phyloP scores from a whole-genome alignment of 352 stramenopile genomes.

The Pythium myriotylum region DNA sequence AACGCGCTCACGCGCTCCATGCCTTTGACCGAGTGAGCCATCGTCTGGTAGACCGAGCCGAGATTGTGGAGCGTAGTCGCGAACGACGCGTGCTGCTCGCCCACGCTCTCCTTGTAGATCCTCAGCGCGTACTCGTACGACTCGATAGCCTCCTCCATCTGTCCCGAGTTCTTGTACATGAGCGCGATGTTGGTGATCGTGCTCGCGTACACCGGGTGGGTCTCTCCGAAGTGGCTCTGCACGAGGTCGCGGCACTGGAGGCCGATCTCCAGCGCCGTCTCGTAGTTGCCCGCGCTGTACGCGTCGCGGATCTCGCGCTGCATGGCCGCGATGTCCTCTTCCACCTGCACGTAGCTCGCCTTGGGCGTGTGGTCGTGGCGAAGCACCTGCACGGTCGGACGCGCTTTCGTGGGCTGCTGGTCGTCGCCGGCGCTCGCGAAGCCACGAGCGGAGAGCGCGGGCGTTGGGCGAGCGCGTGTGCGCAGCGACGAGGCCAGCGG shows the following conservation, averaged over 20 bases:
- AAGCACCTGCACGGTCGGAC: conserved; percentile 56
- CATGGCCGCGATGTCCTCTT: conserved; percentile 81
- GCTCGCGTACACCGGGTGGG: conserved; percentile 80
- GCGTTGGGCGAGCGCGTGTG: neutral
- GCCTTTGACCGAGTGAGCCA: conserved; percentile 53
- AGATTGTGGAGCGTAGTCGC: conserved; percentile 85
- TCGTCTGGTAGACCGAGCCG: conserved; percentile 68
- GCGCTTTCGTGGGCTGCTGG: conserved; percentile 21
- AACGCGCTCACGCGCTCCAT: conserved; percentile 73
- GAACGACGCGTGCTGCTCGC: conserved; percentile 82
- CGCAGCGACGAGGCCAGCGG: neutral
- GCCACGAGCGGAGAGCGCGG: conserved; percentile 6
- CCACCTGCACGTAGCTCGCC: conserved; percentile 62
- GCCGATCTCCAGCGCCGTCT: conserved; percentile 63
- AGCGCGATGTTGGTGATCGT: conserved; percentile 88
- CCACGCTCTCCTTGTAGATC: conserved; percentile 80
- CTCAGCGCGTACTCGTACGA: conserved; percentile 81
- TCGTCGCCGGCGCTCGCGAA: conserved; percentile 20
- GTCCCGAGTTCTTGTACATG: conserved; percentile 87
- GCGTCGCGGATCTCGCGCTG: conserved; percentile 82
- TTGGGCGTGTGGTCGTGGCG: conserved; percentile 64
- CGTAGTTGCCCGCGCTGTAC: conserved; percentile 74
- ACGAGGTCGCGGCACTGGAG: conserved; percentile 74
- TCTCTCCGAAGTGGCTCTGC: conserved; percentile 74
- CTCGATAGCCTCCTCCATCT: conserved; percentile 75